Percentiles rank a stretch among this genome's conserved stretches.
Evolutionary conservation across 116 monocot species (phyloP).

Genomic region (Thalassia testudinum): DNA sequence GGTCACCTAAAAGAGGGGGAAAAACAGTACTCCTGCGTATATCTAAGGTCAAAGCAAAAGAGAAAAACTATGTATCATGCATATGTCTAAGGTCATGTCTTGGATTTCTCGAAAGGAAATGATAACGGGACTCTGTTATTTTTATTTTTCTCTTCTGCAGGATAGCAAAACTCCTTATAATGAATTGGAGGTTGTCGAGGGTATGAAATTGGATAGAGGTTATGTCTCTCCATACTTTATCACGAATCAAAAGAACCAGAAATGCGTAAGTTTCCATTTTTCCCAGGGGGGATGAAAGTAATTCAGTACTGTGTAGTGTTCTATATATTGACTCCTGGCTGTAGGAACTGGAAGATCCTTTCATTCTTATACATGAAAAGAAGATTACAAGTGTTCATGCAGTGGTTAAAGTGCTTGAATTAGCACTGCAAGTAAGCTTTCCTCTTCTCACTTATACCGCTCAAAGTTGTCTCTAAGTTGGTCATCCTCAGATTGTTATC

Average conservation of each 20-base stretch:
- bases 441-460: neutral
- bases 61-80: too few relatives aligned
- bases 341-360: conserved; percentile 70
- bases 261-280: conserved; percentile 54
- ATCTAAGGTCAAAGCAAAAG: too few relatives aligned
- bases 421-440: conserved; percentile 63
- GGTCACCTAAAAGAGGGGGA: too few relatives aligned
- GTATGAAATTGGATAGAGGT: conserved; percentile 95
- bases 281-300: neutral
- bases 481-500: neutral
- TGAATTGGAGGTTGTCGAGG: conserved; percentile 96
- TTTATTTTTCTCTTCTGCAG: conserved; percentile 25
- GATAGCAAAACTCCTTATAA: conserved; percentile 95
- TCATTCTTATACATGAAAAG: conserved; percentile 71
- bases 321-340: neutral
- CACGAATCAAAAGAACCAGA: conserved; percentile 87
- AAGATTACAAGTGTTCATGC: conserved; percentile 73
- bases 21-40: too few relatives aligned
- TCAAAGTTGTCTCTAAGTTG: neutral
- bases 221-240: conserved; percentile 98
- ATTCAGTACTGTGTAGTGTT: neutral
- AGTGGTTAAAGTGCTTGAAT: conserved; percentile 81
- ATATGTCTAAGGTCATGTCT: too few relatives aligned
- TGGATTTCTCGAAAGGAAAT: too few relatives aligned
- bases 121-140: too few relatives aligned